phyloP scores from a whole-genome alignment of 768 basidiomycete species.

The Kwoniella europaea region DNA sequence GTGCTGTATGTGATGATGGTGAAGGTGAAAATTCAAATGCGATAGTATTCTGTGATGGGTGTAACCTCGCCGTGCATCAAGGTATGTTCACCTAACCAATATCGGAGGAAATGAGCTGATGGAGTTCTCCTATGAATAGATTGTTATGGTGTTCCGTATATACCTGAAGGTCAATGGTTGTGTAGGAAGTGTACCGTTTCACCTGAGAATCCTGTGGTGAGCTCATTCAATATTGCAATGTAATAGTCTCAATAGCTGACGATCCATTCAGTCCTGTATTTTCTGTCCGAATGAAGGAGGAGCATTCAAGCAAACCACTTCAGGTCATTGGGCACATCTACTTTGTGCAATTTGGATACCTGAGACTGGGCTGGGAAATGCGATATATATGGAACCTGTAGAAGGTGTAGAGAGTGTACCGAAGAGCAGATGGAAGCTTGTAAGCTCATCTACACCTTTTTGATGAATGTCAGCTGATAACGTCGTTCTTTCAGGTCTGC shows the following conservation, averaged over 20 bases:
- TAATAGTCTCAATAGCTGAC: neutral
- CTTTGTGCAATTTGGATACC: constrained; percentile 98
- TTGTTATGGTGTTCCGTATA: constrained; percentile 98
- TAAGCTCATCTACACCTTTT: constrained; percentile 52
- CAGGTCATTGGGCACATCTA: constrained; percentile 93
- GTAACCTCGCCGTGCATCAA: constrained; percentile 99
- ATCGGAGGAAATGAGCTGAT: neutral
- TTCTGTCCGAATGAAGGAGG: constrained; percentile 96
- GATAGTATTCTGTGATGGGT: constrained; percentile 98
- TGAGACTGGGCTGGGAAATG: constrained; percentile 88
- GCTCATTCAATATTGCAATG: constrained; percentile 48
- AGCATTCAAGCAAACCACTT: constrained; percentile 94
- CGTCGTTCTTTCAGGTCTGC: constrained; percentile 62
- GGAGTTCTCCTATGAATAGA: constrained; percentile 62
- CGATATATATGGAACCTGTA: constrained; percentile 97
- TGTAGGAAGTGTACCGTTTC: constrained; percentile 98
- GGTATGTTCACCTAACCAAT: constrained; percentile 62
- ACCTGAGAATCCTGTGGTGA: constrained; percentile 91
- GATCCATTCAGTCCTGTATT: constrained; percentile 73
- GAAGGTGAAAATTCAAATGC: constrained; percentile 99
- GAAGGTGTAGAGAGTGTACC: constrained; percentile 84
- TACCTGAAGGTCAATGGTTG: constrained; percentile 99
- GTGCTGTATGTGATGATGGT: constrained; percentile 95
- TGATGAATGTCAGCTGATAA: no score
- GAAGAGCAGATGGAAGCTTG: constrained; percentile 92